Percentiles rank a stretch among this genome's conserved stretches.
Conservation (phyloP, 2,329 filamentous ascomycete species). For the Dactylellina sp. region DNA sequence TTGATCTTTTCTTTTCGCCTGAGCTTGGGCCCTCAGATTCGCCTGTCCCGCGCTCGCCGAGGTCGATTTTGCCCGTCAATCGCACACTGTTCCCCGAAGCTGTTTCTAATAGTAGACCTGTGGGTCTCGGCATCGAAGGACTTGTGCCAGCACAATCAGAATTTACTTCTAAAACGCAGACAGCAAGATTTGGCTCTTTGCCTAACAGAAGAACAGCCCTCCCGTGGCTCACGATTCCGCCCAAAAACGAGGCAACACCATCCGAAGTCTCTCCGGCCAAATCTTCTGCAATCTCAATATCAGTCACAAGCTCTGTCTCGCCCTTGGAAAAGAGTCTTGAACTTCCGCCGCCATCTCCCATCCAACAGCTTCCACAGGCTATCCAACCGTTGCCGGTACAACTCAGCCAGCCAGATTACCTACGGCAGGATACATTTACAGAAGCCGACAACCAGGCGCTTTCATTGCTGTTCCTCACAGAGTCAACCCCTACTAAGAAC, state of each 20-base stretch:
- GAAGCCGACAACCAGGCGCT: slow-evolving; percentile 51
- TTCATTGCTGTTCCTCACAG: slow-evolving; percentile 41
- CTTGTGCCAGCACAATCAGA: slow-evolving; percentile 3
- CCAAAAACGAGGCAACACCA: background rate
- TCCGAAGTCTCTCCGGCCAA: slow-evolving; percentile 46
- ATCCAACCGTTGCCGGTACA: slow-evolving; percentile 7
- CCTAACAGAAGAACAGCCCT: slow-evolving; percentile 32
- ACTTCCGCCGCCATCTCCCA: slow-evolving; percentile 36
- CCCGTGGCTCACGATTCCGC: slow-evolving; percentile 35
- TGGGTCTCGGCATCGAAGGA: slow-evolving; percentile 50
- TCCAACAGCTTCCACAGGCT: slow-evolving; percentile 38
- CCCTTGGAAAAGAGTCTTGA: slow-evolving; percentile 37
- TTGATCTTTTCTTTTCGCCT: slow-evolving; percentile 53
- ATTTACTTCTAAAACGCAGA: slow-evolving; percentile 1
- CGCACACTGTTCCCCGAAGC: slow-evolving; percentile 45
- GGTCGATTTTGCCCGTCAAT: slow-evolving; percentile 23
- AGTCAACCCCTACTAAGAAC: slow-evolving; percentile 37
- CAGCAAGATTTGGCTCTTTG: slow-evolving; percentile 29
- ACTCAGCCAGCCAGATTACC: background rate
- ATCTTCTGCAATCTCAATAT: slow-evolving; percentile 34
- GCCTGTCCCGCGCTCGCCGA: background rate
- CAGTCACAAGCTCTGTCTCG: slow-evolving; percentile 43
- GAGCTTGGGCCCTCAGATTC: slow-evolving; percentile 42
- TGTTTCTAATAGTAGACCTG: slow-evolving; percentile 5
- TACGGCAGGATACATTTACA: slow-evolving; percentile 39